Conservation (phyloP, 192 early-diverging fungal species). For the Phycomyces nitens region DNA sequence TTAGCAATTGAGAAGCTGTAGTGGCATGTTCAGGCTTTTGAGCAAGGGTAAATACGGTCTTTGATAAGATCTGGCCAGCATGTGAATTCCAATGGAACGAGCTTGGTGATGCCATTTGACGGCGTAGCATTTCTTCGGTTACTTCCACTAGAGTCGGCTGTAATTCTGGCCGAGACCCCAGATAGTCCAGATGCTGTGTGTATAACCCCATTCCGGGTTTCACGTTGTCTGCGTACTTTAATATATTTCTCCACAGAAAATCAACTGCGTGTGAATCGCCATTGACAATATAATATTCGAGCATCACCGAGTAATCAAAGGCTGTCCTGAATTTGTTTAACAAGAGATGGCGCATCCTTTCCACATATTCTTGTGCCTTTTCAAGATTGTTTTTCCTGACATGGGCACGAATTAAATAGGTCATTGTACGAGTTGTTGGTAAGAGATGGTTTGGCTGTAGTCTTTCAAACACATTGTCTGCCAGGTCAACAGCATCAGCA, state of each 20-base stretch:
- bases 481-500: conserved; percentile 1
- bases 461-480: conserved; percentile 11
- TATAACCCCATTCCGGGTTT: conserved; percentile 21
- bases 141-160: background rate
- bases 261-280: conserved; percentile 31
- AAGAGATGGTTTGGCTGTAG: background rate
- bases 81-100: too few species aligned
- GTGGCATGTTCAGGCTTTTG: background rate
- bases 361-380: conserved; percentile 6
- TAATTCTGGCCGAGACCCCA: background rate
- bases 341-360: conserved; percentile 21
- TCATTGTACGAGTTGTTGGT: conserved; percentile 33
- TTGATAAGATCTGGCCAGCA: background rate
- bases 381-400: conserved; percentile 5
- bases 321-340: conserved; percentile 8
- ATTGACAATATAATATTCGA: conserved; percentile 13
- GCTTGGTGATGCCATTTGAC: background rate
- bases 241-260: conserved; percentile 32
- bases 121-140: conserved; percentile 1
- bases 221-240: conserved; percentile 16
- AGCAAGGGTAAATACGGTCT: background rate
- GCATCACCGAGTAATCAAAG: conserved; percentile 29
- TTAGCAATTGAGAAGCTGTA: conserved; percentile 7
- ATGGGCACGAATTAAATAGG: conserved; percentile 28
- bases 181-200: conserved; percentile 12